phyloP scores from a whole-genome alignment of 2,329 filamentous ascomycete genomes.

The Septoria petroselini region DNA sequence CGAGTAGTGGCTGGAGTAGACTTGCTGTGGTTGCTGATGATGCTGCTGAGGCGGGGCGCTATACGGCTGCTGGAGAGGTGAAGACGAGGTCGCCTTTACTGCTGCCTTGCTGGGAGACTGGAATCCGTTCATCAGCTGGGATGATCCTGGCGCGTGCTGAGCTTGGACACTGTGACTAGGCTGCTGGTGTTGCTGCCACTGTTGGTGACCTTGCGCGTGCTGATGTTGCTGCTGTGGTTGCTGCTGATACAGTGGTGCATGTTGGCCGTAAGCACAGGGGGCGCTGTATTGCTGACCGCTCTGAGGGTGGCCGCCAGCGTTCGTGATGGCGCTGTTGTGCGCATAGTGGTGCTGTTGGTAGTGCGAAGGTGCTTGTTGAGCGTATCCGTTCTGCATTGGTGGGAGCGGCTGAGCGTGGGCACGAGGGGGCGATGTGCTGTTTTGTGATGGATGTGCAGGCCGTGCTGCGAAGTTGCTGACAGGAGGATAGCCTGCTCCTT shows the following conservation, averaged over 20 bases:
- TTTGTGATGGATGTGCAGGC: conserved; percentile 28
- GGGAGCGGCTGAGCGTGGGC: background rate
- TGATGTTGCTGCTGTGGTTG: conserved; percentile 21
- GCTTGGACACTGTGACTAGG: conserved; percentile 12
- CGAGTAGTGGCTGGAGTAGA: background rate
- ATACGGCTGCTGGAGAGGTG: conserved; percentile 21
- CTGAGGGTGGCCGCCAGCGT: conserved; percentile 30
- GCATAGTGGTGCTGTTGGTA: conserved; percentile 36
- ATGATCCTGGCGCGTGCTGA: conserved; percentile 23
- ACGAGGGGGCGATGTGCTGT: conserved; percentile 27
- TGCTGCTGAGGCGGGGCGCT: conserved; percentile 4
- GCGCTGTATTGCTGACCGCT: conserved; percentile 13
- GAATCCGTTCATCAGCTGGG: conserved; percentile 35
- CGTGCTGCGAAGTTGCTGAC: conserved; percentile 33
- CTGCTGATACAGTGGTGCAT: conserved; percentile 5
- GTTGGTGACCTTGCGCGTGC: conserved; percentile 22
- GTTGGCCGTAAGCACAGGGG: conserved; percentile 15
- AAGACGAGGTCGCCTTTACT: conserved; percentile 20
- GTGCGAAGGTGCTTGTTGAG: conserved; percentile 22
- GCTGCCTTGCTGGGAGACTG: conserved; percentile 30
- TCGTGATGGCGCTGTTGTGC: conserved; percentile 36
- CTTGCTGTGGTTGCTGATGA: conserved; percentile 3
- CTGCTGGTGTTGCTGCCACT: conserved; percentile 22
- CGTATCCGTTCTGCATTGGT: conserved; percentile 24
- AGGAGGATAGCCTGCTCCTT: conserved; percentile 37